A percentile compares a stretch with the other conserved stretches of the same genome.
Conservation (phyloP, 2,329 filamentous ascomycete genomes). For the Zopfia rhizophila region DNA sequence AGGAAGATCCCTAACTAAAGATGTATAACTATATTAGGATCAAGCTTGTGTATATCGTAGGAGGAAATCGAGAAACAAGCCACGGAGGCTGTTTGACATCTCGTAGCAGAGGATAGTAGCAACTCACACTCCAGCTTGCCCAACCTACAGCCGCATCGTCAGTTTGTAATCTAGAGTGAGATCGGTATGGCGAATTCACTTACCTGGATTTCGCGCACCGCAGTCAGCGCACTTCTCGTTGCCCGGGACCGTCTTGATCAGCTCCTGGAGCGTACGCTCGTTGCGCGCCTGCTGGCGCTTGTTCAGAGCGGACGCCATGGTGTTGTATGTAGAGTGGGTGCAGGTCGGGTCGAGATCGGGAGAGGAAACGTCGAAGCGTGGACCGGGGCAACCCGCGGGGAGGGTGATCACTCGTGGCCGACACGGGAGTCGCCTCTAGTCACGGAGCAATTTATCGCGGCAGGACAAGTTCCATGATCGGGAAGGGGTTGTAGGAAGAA, state of each 20-base stretch:
- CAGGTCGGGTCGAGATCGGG: conserved; percentile 19
- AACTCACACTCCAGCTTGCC: conserved; percentile 94
- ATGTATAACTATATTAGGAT: conserved; percentile 25
- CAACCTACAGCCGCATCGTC: conserved; percentile 70
- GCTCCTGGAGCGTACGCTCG: conserved; percentile 88
- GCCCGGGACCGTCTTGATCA: conserved; percentile 83
- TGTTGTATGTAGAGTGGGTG: conserved; percentile 27
- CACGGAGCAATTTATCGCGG: conserved; percentile 9
- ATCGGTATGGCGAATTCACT: conserved; percentile 40
- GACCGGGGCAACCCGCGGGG: conserved; percentile 23
- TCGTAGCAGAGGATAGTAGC: conserved; percentile 3
- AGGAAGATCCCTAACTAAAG: conserved; percentile 89
- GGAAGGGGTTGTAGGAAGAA: conserved; percentile 9
- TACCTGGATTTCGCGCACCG: conserved; percentile 89
- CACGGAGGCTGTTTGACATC: neutral
- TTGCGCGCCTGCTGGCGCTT: conserved; percentile 99
- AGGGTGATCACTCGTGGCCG: conserved; percentile 26
- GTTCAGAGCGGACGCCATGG: conserved; percentile 80
- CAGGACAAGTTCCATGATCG: conserved; percentile 12
- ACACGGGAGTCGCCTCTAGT: conserved; percentile 20
- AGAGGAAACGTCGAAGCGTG: conserved; percentile 18
- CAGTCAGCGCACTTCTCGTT: conserved; percentile 97
- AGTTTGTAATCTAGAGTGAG: conserved; percentile 26
- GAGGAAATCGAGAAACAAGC: no score
- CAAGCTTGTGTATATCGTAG: neutral